A percentile compares a stretch with the other conserved stretches of the same genome.
Conservation (phyloP, 495 filamentous ascomycete species). For the Hypoxylon lienhwacheense region DNA sequence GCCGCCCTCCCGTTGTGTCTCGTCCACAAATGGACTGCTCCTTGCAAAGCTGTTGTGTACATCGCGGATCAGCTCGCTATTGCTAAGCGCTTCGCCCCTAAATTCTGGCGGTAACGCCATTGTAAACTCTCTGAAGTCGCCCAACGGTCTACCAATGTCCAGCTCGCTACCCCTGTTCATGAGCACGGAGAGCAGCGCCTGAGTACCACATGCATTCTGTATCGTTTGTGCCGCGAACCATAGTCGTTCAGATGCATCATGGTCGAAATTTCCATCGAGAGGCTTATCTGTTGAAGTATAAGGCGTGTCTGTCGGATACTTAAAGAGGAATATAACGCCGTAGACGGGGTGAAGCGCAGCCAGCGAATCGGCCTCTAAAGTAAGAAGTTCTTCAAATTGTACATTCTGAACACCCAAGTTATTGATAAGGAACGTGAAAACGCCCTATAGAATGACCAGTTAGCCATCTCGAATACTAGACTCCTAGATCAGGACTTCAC, state of each 20-base stretch:
- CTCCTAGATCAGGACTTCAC: conserved; percentile 25
- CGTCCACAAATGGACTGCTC: conserved; percentile 87
- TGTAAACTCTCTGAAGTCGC: conserved; percentile 89
- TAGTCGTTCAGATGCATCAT: conserved; percentile 67
- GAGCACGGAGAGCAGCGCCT: conserved; percentile 89
- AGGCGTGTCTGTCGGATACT: conserved; percentile 79
- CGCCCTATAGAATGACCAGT: conserved; percentile 62
- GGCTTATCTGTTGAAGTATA: conserved; percentile 59
- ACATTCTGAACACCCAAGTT: conserved; percentile 89
- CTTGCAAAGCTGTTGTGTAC: conserved; percentile 93
- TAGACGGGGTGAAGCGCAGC: conserved; percentile 81
- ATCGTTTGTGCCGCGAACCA: conserved; percentile 99
- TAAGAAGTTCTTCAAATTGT: conserved; percentile 95
- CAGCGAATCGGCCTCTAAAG: conserved; percentile 80
- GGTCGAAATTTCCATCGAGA: conserved; percentile 81
- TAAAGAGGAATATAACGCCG: conserved; percentile 99
- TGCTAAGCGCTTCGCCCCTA: conserved; percentile 61
- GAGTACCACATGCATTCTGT: conserved; percentile 98
- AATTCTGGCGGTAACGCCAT: conserved; percentile 81
- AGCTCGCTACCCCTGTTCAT: conserved; percentile 73
- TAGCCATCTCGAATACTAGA: background rate
- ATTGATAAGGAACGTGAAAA: conserved; percentile 94
- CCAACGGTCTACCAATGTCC: conserved; percentile 62
- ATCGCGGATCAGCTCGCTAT: conserved; percentile 79
- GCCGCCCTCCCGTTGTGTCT: conserved; percentile 67